Conservation (phyloP, 768 basidiomycete species). For the Megacollybia marginata region DNA sequence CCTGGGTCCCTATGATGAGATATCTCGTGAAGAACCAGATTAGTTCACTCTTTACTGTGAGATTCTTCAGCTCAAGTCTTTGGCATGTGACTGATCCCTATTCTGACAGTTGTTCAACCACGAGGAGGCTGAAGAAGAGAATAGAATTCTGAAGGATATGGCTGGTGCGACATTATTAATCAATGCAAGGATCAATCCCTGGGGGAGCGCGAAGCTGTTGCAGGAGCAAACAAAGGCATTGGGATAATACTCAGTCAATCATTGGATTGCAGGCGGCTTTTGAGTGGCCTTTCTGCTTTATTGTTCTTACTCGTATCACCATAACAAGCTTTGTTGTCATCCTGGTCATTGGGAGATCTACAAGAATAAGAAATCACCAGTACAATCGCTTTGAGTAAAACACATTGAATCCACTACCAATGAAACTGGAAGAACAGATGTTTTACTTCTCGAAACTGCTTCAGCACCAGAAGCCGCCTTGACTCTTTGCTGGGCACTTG, state of each 20-base stretch:
- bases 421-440: too few species aligned
- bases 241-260: conserved; percentile 27
- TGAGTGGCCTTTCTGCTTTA: background rate
- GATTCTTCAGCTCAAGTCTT: background rate
- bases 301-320: too few species aligned
- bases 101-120: conserved; percentile 5
- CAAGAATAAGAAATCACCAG: too few species aligned
- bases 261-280: conserved; percentile 30
- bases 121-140: conserved; percentile 11
- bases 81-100: background rate
- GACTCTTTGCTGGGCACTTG: too few species aligned
- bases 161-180: conserved; percentile 10
- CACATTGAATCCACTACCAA: too few species aligned
- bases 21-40: conserved; percentile 18
- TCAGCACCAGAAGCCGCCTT: too few species aligned
- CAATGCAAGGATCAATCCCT: conserved; percentile 10
- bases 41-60: conserved; percentile 26
- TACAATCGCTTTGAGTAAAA: too few species aligned
- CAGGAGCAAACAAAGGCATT: conserved; percentile 18
- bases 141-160: conserved; percentile 1
- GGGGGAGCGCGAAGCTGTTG: conserved; percentile 7
- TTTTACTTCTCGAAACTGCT: too few species aligned
- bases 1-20: conserved; percentile 19
- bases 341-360: too few species aligned
- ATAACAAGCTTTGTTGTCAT: too few species aligned